phyloP scores from a whole-genome alignment of 2,329 filamentous ascomycete species.

The Colletotrichum siamense region DNA sequence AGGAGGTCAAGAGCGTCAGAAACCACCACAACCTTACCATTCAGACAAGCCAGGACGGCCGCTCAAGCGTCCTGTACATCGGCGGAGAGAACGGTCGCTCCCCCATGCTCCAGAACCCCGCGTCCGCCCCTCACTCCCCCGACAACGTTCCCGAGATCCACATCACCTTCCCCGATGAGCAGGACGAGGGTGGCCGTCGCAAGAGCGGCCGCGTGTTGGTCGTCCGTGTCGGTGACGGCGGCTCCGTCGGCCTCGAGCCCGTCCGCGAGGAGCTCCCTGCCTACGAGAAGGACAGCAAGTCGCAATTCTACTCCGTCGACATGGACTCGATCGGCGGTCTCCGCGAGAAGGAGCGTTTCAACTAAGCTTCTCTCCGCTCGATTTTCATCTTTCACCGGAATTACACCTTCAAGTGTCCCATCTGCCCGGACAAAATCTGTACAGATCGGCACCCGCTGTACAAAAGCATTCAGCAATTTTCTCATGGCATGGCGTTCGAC shows the following conservation, averaged over 20 bases:
- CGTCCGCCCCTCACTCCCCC: slow-evolving; percentile 77
- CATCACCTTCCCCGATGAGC: slow-evolving; percentile 97
- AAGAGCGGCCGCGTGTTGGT: slow-evolving; percentile 90
- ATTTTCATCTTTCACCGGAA: neutral
- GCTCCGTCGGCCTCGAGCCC: slow-evolving; percentile 86
- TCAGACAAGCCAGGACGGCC: slow-evolving; percentile 57
- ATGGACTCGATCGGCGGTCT: slow-evolving; percentile 93
- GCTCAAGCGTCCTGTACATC: slow-evolving; percentile 77
- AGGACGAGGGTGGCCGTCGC: slow-evolving; percentile 81
- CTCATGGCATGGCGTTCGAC: slow-evolving; percentile 24
- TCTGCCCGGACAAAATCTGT: slow-evolving; percentile 8
- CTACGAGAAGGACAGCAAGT: slow-evolving; percentile 81
- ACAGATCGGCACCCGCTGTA: slow-evolving; percentile 21
- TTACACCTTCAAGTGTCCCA: slow-evolving; percentile 4
- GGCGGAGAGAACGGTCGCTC: slow-evolving; percentile 70
- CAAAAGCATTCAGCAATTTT: slow-evolving; percentile 16
- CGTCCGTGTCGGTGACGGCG: slow-evolving; percentile 87
- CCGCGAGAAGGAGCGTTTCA: slow-evolving; percentile 78
- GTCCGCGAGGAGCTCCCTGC: slow-evolving; percentile 82
- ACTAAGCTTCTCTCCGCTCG: slow-evolving; percentile 26
- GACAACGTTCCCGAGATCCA: slow-evolving; percentile 92
- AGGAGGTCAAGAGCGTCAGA: slow-evolving; percentile 60
- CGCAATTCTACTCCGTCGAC: slow-evolving; percentile 90
- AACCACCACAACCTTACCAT: slow-evolving; percentile 64
- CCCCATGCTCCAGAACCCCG: slow-evolving; percentile 77